Evolutionary conservation across 2,329 filamentous ascomycete genomes (phyloP), one percentile per base, ranked within the genome.

Genomic region (Ascochyta clinopodiicola): DNA sequence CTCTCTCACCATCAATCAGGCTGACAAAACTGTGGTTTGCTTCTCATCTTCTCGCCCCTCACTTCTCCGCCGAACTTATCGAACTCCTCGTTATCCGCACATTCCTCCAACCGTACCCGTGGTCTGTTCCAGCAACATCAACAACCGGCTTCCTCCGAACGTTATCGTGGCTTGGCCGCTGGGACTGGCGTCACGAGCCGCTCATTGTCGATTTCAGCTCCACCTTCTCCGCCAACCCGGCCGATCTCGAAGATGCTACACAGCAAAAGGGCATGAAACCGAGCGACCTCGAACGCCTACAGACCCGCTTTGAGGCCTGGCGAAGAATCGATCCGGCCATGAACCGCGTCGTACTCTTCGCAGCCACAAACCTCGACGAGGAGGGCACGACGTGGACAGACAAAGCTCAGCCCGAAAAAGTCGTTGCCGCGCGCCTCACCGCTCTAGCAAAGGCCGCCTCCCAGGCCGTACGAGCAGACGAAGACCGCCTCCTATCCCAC

Each of bases 21-120:
- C 81, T 98, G 2, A 82, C 90, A 39, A 98, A 98, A 79, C 85
- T 87, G 69, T 99, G 95, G 95, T 95, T 96, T 75, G 84, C 86
- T 61, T 83, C 84, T 2, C 95, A 99, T 73, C 88, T 96, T 63
- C 85, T 99, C 8, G 80, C 85, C 4, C 83, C 82, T 13, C 90
- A 97, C 73, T 82, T 98, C 63, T 82, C 84, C 27, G 87, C 91
- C 31, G 92, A 96, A 72, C 80, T 96, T 40, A 84, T 97, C 56
- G 95, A 99, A 77, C 84, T 99, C 15, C 79, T 97, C 44, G 90
- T 88, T 12, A 82, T 90, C 2, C 87, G 88, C 46, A 86, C 87
- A 15, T 99, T 98, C 78, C 79, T 95, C 8, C 86, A 89, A 44
- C 90, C 92, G 0, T 87, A 90, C 62, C 92, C 95, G 0, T 97